Evolutionary conservation across 2,329 filamentous ascomycete genomes (phyloP).

Genomic region (Diaporthe destruens): DNA sequence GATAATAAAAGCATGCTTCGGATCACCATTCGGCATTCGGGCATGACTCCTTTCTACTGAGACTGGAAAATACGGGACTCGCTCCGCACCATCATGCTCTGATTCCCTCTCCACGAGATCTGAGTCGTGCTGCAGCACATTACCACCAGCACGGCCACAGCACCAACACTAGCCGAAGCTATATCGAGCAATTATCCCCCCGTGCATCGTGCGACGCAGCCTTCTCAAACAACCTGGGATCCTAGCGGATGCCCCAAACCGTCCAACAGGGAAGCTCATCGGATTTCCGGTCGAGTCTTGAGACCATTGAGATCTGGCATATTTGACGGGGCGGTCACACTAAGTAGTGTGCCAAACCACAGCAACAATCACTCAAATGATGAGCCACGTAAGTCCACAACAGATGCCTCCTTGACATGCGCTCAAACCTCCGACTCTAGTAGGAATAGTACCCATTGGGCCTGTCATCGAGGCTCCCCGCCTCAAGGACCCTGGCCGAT

Average conservation of each 20-base stretch:
- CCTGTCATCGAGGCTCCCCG: not conserved
- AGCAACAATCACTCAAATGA: not conserved
- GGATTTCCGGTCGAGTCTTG: not conserved
- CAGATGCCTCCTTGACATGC: not conserved
- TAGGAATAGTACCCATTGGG: not conserved
- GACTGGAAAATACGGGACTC: conserved; percentile 4
- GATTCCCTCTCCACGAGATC: not conserved
- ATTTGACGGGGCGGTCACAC: not conserved
- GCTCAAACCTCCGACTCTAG: not conserved
- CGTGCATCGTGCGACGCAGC: not conserved
- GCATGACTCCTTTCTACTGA: conserved; percentile 8
- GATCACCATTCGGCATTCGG: not conserved
- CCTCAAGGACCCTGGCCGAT: too few relatives aligned
- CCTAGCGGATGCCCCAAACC: not conserved
- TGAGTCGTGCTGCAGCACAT: conserved; percentile 7
- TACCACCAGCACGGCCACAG: not conserved
- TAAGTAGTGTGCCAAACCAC: not conserved
- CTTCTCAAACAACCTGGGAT: not conserved
- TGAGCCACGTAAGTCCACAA: not conserved
- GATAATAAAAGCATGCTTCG: not conserved
- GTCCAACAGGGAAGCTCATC: not conserved
- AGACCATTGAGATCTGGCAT: not conserved
- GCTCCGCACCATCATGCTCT: not conserved
- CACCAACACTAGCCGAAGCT: not conserved
- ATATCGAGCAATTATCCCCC: not conserved